Conservation (phyloP, 805 yeast species). For the Schwanniomyces pseudopolymorphus region DNA sequence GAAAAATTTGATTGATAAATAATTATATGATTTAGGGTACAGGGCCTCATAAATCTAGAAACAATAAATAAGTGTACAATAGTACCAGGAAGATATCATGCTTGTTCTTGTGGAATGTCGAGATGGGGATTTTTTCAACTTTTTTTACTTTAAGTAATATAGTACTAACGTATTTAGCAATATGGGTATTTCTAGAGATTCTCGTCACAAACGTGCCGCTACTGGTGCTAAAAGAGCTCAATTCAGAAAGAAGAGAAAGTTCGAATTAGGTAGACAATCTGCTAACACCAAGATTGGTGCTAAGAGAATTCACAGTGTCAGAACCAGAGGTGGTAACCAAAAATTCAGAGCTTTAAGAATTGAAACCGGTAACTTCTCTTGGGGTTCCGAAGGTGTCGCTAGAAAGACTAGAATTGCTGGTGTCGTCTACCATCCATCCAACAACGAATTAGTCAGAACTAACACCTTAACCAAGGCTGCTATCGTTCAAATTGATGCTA, state of each 20-base stretch:
- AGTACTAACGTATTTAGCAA: slow-evolving; percentile 26
- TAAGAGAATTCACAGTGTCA: slow-evolving; percentile 98
- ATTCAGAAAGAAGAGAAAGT: slow-evolving; percentile 99
- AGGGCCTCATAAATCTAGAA: too few species aligned
- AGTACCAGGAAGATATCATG: background rate
- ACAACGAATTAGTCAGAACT: slow-evolving; percentile 99
- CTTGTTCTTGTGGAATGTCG: background rate
- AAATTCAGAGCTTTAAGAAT: slow-evolving; percentile 99
- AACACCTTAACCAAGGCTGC: slow-evolving; percentile 99
- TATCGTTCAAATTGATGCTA: slow-evolving; percentile 98
- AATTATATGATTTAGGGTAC: too few species aligned
- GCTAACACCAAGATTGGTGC: slow-evolving; percentile 99
- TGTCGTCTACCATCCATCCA: slow-evolving; percentile 99
- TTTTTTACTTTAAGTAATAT: background rate
- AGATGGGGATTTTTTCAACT: background rate
- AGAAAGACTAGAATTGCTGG: slow-evolving; percentile 98
- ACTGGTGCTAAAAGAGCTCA: slow-evolving; percentile 99
- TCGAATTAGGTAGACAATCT: slow-evolving; percentile 99
- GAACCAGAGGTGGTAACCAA: slow-evolving; percentile 99
- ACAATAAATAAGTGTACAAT: too few species aligned
- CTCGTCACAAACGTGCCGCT: slow-evolving; percentile 99
- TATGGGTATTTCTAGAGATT: slow-evolving; percentile 99
- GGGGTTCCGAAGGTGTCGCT: slow-evolving; percentile 99
- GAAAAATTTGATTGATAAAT: background rate
- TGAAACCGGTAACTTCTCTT: slow-evolving; percentile 98